Conservation (phyloP, 2,329 filamentous ascomycete species). For the Lachnellula subtilissima region DNA sequence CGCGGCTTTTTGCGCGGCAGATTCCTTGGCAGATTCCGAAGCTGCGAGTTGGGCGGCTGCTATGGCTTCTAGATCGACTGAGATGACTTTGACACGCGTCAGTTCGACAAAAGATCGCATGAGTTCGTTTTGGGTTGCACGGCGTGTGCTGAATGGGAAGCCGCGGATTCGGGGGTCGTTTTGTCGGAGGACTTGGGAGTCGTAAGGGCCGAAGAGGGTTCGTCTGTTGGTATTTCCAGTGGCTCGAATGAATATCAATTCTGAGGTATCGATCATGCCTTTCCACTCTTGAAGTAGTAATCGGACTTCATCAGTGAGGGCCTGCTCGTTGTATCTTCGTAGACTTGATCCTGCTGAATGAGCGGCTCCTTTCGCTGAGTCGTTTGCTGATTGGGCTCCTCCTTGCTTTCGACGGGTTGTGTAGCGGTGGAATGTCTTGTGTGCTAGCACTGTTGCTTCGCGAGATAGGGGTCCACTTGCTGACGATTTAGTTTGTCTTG, state of each 20-base stretch:
- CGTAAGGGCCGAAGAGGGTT: slow-evolving; percentile 87
- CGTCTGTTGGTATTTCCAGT: slow-evolving; percentile 81
- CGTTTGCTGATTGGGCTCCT: slow-evolving; percentile 89
- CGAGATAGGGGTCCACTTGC: slow-evolving; percentile 68
- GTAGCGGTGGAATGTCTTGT: slow-evolving; percentile 97
- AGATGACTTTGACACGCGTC: slow-evolving; percentile 79
- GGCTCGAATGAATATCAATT: slow-evolving; percentile 83
- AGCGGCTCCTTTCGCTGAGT: slow-evolving; percentile 87
- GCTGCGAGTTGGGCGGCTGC: slow-evolving; percentile 44
- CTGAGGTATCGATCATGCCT: slow-evolving; percentile 73
- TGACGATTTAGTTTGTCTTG: slow-evolving; percentile 66
- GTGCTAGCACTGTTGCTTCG: slow-evolving; percentile 81
- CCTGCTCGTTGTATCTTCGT: slow-evolving; percentile 90
- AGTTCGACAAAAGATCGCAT: slow-evolving; percentile 94
- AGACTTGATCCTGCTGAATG: slow-evolving; percentile 89
- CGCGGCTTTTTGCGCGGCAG: slow-evolving; percentile 35
- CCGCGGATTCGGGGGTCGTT: slow-evolving; percentile 78
- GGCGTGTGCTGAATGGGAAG: slow-evolving; percentile 88
- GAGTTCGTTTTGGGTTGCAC: slow-evolving; percentile 89
- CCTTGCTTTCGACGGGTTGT: slow-evolving; percentile 95
- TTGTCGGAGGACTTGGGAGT: slow-evolving; percentile 73
- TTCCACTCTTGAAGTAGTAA: slow-evolving; percentile 81
- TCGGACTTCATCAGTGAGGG: slow-evolving; percentile 82
- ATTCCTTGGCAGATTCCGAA: slow-evolving; percentile 42
- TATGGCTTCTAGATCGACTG: slow-evolving; percentile 64